Conservation (phyloP, 352 stramenopile species). For the Phytopythium delawarense region DNA sequence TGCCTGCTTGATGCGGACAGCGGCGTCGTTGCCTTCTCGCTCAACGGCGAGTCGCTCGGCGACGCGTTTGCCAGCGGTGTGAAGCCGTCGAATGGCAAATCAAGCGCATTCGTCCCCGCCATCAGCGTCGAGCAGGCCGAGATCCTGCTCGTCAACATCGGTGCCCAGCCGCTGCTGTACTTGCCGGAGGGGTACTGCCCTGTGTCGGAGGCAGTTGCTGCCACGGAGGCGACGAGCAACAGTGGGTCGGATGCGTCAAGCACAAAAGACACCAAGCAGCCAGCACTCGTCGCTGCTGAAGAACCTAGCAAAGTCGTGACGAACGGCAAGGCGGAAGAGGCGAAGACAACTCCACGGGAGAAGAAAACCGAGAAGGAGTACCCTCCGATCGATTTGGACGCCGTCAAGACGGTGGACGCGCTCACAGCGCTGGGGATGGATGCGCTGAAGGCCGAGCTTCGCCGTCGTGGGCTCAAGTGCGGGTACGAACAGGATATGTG, state of each 20-base stretch:
- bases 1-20: conserved; percentile 80
- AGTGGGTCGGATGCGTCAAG: not conserved
- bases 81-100: conserved; percentile 13
- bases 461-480: conserved; percentile 94
- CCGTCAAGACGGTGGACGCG: conserved; percentile 51
- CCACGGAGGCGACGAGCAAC: not conserved
- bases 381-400: conserved; percentile 40
- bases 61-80: conserved; percentile 50
- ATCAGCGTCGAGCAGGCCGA: conserved; percentile 83
- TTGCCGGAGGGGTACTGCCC: conserved; percentile 31
- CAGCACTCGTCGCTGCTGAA: not conserved
- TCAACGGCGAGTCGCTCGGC: conserved; percentile 74
- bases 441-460: conserved; percentile 90
- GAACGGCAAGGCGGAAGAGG: conserved; percentile 8
- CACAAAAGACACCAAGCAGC: not conserved
- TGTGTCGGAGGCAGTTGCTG: conserved; percentile 39
- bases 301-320: not conserved
- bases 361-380: conserved; percentile 15
- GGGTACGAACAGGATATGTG: conserved; percentile 50
- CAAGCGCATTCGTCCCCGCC: conserved; percentile 63
- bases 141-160: conserved; percentile 84
- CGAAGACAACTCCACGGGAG: not conserved
- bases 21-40: conserved; percentile 71
- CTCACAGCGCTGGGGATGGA: conserved; percentile 89
- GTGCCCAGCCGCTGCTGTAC: conserved; percentile 69